These are phyloP conservation scores for Lasiosphaeria ovina DNA, from an alignment of 495 filamentous ascomycete genomes.

Conservation along the genomic window DNA sequence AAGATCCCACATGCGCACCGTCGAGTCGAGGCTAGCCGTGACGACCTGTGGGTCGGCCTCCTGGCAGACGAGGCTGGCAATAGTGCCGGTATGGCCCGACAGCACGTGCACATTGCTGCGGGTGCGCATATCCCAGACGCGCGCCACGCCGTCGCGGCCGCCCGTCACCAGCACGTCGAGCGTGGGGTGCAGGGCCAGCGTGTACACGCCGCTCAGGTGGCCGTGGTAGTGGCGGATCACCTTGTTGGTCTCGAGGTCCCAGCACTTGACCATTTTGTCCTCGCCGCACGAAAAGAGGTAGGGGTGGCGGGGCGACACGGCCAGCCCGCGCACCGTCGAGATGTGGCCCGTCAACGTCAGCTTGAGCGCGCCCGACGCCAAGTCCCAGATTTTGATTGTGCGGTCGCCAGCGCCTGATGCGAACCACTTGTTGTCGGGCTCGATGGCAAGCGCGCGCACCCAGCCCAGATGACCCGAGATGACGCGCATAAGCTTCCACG, in stretches of 20 bases:
- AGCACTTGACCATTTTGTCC: constrained; percentile 99
- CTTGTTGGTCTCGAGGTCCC: constrained; percentile 98
- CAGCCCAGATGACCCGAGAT: constrained; percentile 96
- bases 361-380: constrained; percentile 76
- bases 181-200: constrained; percentile 84
- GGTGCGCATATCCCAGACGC: constrained; percentile 99
- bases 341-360: constrained; percentile 97
- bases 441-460: constrained; percentile 87
- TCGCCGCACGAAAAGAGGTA: constrained; percentile 98
- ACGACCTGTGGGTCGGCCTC: constrained; percentile 97
- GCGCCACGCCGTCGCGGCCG: constrained; percentile 87
- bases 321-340: constrained; percentile 89
- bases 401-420: constrained; percentile 93
- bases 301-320: constrained; percentile 89
- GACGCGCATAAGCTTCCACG: constrained; percentile 98
- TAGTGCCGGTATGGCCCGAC: constrained; percentile 82
- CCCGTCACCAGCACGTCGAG: constrained; percentile 94
- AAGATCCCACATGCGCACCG: constrained; percentile 92
- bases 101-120: constrained; percentile 93
- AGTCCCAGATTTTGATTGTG: constrained; percentile 99
- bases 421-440: constrained; percentile 97
- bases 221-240: constrained; percentile 99
- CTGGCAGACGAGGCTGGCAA: constrained; percentile 87
- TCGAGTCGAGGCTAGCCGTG: constrained; percentile 83
- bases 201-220: constrained; percentile 94